Percentiles rank a stretch among this genome's conserved stretches.
These are phyloP conservation scores for Epichloe sylvatica DNA, from an alignment of 2,329 filamentous ascomycete genomes.

Conservation along the genomic window DNA sequence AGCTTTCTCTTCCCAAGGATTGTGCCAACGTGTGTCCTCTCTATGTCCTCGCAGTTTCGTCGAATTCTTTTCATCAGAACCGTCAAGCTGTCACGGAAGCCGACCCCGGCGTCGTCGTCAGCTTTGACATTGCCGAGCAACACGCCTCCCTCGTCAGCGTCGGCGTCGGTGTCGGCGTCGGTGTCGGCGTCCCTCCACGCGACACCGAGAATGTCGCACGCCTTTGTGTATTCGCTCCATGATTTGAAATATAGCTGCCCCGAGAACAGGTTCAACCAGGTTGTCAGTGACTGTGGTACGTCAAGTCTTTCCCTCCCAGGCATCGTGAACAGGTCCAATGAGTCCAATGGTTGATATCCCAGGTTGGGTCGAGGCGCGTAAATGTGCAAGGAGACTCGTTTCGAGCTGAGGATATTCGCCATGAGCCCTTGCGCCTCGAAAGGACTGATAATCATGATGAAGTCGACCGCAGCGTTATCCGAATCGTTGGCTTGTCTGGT, in stretches of 20 bases:
- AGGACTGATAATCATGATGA: constrained; percentile 45
- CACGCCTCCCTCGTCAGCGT: too few species aligned
- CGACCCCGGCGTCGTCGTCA: rapidly evolving
- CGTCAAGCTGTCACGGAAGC: constrained; percentile 13
- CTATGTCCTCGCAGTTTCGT: constrained; percentile 19
- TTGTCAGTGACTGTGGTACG: background rate
- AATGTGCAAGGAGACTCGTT: constrained; percentile 30
- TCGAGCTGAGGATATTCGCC: constrained; percentile 19
- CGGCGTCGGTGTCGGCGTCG: background rate
- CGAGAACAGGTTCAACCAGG: constrained; percentile 48
- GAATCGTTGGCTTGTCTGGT: background rate
- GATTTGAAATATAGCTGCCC: constrained; percentile 50
- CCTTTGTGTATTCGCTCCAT: constrained; percentile 36
- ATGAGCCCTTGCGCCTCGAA: constrained; percentile 43
- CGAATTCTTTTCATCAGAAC: constrained; percentile 19
- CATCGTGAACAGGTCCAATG: constrained; percentile 10
- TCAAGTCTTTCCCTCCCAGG: background rate
- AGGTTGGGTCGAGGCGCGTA: constrained; percentile 34
- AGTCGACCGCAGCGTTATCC: background rate
- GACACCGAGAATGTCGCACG: constrained; percentile 40
- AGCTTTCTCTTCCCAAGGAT: constrained; percentile 17
- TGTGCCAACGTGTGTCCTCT: constrained; percentile 23
- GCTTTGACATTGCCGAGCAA: background rate
- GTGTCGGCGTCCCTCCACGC: constrained; percentile 17
- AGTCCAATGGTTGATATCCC: constrained; percentile 8